Conservation (phyloP, 305 asterid genomes). For the Fraxinus paxiana region DNA sequence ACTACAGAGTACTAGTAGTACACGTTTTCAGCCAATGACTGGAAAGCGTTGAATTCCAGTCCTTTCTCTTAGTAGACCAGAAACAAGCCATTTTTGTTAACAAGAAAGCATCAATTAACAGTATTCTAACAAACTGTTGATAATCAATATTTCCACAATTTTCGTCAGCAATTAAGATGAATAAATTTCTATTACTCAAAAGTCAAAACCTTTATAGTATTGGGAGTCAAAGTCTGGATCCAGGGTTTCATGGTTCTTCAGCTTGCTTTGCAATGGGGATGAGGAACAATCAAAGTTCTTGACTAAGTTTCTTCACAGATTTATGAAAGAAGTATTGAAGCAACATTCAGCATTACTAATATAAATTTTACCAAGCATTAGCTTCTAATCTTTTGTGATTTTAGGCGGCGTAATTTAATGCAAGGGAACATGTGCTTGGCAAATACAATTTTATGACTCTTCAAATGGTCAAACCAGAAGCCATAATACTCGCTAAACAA, state of each 20-base stretch:
- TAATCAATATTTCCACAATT: not conserved
- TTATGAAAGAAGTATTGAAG: not conserved
- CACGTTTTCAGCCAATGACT: not conserved
- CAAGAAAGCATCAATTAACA: not conserved
- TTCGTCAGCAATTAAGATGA: not conserved
- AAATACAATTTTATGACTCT: not conserved
- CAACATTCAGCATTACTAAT: not conserved
- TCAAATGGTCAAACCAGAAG: not conserved
- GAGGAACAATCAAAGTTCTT: not conserved
- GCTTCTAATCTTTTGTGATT: not conserved
- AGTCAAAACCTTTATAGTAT: not conserved
- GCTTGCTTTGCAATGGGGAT: not conserved
- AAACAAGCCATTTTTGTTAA: not conserved
- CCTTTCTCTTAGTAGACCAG: not conserved
- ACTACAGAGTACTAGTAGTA: not conserved
- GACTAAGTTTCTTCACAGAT: not conserved
- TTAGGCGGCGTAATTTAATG: not conserved
- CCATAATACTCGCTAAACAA: constrained; percentile 13
- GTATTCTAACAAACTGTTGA: not conserved
- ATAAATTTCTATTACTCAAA: not conserved
- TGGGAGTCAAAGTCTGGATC: not conserved
- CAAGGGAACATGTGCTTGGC: not conserved
- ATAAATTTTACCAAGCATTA: not conserved
- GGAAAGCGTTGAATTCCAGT: not conserved
- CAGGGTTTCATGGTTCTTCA: not conserved